Evolutionary conservation across 2,329 filamentous ascomycete species (phyloP), one percentile per base, ranked within the genome.

Genomic region (Fusarium zealandicum): DNA sequence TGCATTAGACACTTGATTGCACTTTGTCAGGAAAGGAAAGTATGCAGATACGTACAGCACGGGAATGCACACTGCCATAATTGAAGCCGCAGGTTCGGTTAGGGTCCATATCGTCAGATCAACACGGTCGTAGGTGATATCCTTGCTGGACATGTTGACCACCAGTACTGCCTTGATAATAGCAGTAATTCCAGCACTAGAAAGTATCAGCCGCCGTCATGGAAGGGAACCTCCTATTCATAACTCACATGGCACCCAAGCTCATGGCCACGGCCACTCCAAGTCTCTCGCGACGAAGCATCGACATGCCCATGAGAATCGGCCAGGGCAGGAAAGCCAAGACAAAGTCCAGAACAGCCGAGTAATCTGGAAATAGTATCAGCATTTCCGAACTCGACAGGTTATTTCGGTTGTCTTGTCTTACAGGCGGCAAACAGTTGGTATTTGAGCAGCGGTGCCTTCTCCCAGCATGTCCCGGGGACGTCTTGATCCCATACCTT

Each of bases 251-350:
- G 6, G 65, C 69, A 14, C 71, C 71, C 10, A 74, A 43, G 41
- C 72, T 74, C 72, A 74, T 74, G 6, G 72, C 72, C 10, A 73
- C 50, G 14, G 72, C 70, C 6, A 74, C 68, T 14, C 72, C 72
- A 25, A 74, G 55, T 30, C 67, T 69, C 45, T 74, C 72, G 6
- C 70, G 70, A 5, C 67, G 65, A 5, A 58, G 53, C 69, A 74
- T 69, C 0, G 60, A 55, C 63, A 71, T 69, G 9, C 66, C 58
- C 69, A 72, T 72, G 6, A 74, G 45, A 2, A 74, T 72, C 4
- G 63, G 66, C 71, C 72, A 74, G 0, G 72, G 72, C 1, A 74
- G 59, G 12, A 73, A 55, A 0, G 72, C 71, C 39, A 74, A 31
- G 0, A 74, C 66, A 12, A 74, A 72, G 25, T 74, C 72, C 6